Evolutionary conservation across 805 yeast genomes (phyloP).

Genomic region (Crinitomyces ghanaensis): DNA sequence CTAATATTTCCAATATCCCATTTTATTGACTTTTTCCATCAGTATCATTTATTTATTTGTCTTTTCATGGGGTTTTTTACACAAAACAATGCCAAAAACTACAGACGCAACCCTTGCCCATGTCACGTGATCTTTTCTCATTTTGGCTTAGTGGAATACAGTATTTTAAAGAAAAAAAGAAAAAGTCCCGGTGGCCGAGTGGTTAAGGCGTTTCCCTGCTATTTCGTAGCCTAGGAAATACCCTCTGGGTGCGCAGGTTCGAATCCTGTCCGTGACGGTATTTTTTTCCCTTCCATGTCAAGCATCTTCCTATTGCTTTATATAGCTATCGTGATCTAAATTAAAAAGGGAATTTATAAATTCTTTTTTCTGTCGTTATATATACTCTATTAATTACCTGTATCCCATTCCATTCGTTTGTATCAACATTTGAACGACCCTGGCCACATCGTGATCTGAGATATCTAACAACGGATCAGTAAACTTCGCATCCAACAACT

Average conservation of each 20-base stretch:
- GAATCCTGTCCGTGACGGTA: constrained; percentile 98
- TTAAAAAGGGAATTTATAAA: too few species aligned
- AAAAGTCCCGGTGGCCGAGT: constrained; percentile 72
- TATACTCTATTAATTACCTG: background rate
- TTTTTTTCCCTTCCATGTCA: constrained; percentile 32
- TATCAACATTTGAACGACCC: constrained; percentile 23
- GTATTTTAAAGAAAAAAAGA: background rate
- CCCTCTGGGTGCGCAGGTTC: constrained; percentile 97
- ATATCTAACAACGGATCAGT: constrained; percentile 33
- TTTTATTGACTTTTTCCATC: too few species aligned
- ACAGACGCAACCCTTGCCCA: too few species aligned
- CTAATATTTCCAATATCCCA: too few species aligned
- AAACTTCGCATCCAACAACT: constrained; percentile 51
- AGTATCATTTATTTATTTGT: too few species aligned
- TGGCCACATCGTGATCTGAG: constrained; percentile 20
- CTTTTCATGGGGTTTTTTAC: too few species aligned
- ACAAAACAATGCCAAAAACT: too few species aligned
- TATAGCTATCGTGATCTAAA: background rate
- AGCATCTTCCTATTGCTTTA: background rate
- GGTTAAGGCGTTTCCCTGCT: constrained; percentile 93
- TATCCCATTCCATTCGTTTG: constrained; percentile 20
- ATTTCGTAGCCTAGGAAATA: constrained; percentile 52
- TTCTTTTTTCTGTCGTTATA: background rate
- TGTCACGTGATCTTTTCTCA: too few species aligned
- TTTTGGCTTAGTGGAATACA: background rate